Evolutionary conservation across 2,329 filamentous ascomycete species (phyloP).

Genomic region (Exophiala xenobiotica): DNA sequence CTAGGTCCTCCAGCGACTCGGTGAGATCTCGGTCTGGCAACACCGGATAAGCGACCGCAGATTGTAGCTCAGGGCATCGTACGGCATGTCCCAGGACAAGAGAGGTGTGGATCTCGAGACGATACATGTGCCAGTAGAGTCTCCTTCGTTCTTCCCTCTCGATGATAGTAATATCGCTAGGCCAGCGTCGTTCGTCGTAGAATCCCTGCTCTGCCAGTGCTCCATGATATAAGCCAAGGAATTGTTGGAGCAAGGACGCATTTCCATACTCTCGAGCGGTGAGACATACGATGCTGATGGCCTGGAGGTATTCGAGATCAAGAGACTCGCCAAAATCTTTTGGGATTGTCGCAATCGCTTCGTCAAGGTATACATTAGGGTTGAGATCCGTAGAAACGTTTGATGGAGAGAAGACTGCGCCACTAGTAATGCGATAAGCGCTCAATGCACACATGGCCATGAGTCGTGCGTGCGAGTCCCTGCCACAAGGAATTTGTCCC

Average conservation of each 20-base stretch:
- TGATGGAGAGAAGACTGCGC: background rate
- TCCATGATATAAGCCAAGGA: slow-evolving; percentile 9
- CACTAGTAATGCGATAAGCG: slow-evolving; percentile 9
- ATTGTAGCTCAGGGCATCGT: slow-evolving; percentile 11
- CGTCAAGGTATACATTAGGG: slow-evolving; percentile 10
- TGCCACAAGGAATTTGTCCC: slow-evolving; percentile 1
- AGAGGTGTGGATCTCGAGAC: slow-evolving; percentile 14
- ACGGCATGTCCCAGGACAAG: slow-evolving; percentile 13
- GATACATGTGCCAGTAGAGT: slow-evolving; percentile 16
- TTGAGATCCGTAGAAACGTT: background rate
- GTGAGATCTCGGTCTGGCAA: slow-evolving; percentile 6
- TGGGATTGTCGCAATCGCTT: slow-evolving; percentile 5
- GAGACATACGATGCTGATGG: slow-evolving; percentile 10
- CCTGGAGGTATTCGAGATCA: slow-evolving; percentile 8
- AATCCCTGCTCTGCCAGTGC: slow-evolving; percentile 8
- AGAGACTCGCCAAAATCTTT: slow-evolving; percentile 1
- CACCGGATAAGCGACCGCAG: slow-evolving; percentile 9
- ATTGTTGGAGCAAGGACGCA: slow-evolving; percentile 8
- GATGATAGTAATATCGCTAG: background rate
- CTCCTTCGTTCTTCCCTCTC: slow-evolving; percentile 13
- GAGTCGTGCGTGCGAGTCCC: slow-evolving; percentile 4
- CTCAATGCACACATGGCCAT: slow-evolving; percentile 13
- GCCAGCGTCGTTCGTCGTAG: slow-evolving; percentile 13
- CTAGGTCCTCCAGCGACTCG: background rate
- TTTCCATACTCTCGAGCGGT: slow-evolving; percentile 7